Conservation (phyloP, 1,284 basidiomycete species). For the Trichosporon asahii region DNA sequence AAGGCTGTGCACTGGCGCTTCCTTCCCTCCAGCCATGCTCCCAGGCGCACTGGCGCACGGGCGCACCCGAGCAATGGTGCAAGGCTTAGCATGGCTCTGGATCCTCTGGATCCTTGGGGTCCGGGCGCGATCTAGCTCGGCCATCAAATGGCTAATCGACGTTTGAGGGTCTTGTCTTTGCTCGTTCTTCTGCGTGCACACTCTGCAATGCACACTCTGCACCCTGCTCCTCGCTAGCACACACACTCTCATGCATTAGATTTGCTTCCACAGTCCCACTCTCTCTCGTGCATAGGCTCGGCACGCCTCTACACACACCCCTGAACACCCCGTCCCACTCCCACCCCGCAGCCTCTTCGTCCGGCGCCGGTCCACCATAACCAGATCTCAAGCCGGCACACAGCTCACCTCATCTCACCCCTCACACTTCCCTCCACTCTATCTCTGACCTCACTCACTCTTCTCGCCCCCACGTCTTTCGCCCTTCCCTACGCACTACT, state of each 20-base stretch:
- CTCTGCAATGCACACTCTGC: no score
- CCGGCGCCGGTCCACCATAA: no score
- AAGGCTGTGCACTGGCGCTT: neutral
- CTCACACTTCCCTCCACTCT: neutral
- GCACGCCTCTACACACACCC: neutral
- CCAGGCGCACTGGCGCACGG: neutral
- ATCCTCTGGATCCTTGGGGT: neutral
- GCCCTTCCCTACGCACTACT: neutral
- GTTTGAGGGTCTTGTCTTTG: neutral
- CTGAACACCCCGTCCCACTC: neutral
- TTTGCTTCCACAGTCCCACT: neutral
- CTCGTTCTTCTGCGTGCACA: neutral
- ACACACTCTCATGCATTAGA: neutral
- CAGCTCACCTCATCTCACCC: neutral
- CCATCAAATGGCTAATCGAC: neutral
- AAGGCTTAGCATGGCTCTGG: neutral
- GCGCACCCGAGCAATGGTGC: neutral
- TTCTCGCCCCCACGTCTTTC: neutral
- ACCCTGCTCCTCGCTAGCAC: neutral
- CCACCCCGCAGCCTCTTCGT: no score
- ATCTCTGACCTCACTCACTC: neutral
- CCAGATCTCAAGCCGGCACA: neutral
- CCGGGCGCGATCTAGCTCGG: neutral
- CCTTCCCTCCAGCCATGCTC: no score
- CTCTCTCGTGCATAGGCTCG: neutral